Base-by-base conservation (phyloP, 768 basidiomycete species). In the Rhodotorula sphaerocarpa region DNA sequence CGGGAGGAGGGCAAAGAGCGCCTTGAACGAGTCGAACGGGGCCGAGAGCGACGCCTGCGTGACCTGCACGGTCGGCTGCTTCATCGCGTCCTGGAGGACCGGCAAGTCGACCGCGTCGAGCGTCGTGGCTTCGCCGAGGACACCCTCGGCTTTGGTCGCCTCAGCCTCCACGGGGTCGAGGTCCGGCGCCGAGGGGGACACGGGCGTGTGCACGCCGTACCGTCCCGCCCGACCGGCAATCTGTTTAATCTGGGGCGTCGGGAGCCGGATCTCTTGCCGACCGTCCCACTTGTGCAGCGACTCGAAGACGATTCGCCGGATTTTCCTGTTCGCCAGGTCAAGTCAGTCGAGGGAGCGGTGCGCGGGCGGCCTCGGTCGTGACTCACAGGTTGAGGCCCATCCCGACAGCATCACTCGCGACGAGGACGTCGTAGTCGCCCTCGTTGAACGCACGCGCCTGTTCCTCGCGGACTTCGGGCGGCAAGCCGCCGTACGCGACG, bases 331-430 rank as follows among this genome's bases (percentile, higher is more conserved):
- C 27, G 25, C 28, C 50, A 33, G 50, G 43, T 63, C 57, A n/a
- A 44, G 20, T 7, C 18, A 12, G 21, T 6, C 20, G 20, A 15
- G 14, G 25, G 15, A 5, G 0, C 10, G 7, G 31, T 27, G 34
- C 61, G 44, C 50, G 50, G 25, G 50, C 34, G 54, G 25, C 42
- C 34, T n/a, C n/a, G 31, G 25, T 16, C 25, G 6, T 16, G 7
- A 78, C 87, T 47, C 74, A 96, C 95, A 99, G 76, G 73, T 99
- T 97, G 27, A 99, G 80, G 1, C 95, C 95, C 90, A 99, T 92
- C 3, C 95, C 91, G 52, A 96, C 85, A 0, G 91, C 90, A 72
- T 99, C 95, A 70, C 88, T 91, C 3, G 89, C 93, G 23, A 97
- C 83, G 45, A 99, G 80, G 3, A 97, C 85, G 70, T 93, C 87